Percentiles rank a stretch among this genome's conserved stretches.
These are phyloP conservation scores for Lycium barbarum DNA, from an alignment of 257 asterid genomes.

Conservation along the genomic window DNA sequence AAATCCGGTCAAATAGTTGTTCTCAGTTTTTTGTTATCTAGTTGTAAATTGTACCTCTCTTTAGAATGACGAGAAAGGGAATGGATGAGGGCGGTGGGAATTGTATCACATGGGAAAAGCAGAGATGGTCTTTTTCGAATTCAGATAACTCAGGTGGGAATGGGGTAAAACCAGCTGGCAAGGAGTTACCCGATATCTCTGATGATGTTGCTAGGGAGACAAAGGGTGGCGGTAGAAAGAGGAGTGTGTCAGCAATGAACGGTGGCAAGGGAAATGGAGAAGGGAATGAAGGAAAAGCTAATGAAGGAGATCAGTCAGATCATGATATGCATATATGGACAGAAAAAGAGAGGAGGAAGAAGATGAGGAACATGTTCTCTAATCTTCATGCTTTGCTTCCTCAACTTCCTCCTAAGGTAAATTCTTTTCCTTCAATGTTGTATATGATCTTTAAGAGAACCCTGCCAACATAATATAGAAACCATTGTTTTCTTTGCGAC, in stretches of 20 bases:
- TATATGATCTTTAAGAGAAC: neutral
- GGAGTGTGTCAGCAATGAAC: conserved; percentile 35
- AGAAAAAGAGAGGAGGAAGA: conserved; percentile 87
- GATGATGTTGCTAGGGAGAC: conserved; percentile 21
- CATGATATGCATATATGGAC: conserved; percentile 82
- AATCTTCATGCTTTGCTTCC: conserved; percentile 84
- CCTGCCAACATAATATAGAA: neutral
- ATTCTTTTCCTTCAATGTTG: neutral
- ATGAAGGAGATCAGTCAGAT: conserved; percentile 44
- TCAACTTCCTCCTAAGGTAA: conserved; percentile 81
- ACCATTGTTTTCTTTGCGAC: neutral
- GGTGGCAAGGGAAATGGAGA: neutral
- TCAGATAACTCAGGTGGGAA: conserved; percentile 35
- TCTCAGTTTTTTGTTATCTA: neutral
- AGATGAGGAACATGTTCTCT: conserved; percentile 84
- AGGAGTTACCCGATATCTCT: conserved; percentile 27
- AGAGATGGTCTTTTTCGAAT: conserved; percentile 47
- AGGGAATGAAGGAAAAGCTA: conserved; percentile 11
- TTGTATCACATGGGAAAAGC: conserved; percentile 46
- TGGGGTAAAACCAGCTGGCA: conserved; percentile 34
- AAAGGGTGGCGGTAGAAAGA: conserved; percentile 40
- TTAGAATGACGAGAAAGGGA: too few species aligned
- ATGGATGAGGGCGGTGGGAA: conserved; percentile 51
- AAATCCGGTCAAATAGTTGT: neutral
- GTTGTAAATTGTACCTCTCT: neutral